Percentiles rank a stretch among this genome's conserved stretches.
phyloP scores from a whole-genome alignment of 2,329 filamentous ascomycete genomes.

The Mycosphaerella sp. region DNA sequence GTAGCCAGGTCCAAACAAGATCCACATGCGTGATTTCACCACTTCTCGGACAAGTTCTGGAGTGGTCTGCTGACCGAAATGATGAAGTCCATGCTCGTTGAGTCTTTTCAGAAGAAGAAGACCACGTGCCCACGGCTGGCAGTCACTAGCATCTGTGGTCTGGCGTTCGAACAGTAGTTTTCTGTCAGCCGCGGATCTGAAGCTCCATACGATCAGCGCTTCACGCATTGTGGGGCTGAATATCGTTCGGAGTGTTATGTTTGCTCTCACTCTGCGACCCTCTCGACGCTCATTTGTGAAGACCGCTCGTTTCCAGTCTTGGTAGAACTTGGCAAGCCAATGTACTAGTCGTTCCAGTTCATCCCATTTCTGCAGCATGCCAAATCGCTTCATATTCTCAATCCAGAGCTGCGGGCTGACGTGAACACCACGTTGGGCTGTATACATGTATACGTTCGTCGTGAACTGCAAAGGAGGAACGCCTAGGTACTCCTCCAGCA shows the following conservation, averaged over 20 bases:
- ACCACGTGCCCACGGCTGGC: constrained; percentile 30
- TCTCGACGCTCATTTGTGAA: not conserved
- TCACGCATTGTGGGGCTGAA: constrained; percentile 27
- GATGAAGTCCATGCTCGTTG: constrained; percentile 21
- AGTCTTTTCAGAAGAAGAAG: constrained; percentile 28
- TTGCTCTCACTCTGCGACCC: not conserved
- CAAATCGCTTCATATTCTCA: constrained; percentile 54
- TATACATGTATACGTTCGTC: constrained; percentile 43
- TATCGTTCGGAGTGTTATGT: constrained; percentile 1
- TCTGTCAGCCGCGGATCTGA: constrained; percentile 20
- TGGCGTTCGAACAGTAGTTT: constrained; percentile 11
- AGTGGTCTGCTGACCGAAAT: constrained; percentile 17
- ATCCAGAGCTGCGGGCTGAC: constrained; percentile 47
- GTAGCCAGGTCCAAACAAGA: constrained; percentile 32
- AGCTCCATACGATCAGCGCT: constrained; percentile 34
- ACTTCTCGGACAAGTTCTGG: constrained; percentile 19
- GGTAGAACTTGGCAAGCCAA: constrained; percentile 42
- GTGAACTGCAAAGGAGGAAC: constrained; percentile 39
- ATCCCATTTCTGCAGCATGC: constrained; percentile 49
- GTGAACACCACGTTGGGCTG: constrained; percentile 30
- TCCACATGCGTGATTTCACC: constrained; percentile 31
- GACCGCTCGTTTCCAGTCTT: not conserved
- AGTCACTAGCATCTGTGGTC: not conserved
- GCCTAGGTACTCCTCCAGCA: constrained; percentile 9
- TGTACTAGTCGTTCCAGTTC: constrained; percentile 48